Conservation (phyloP, 257 asterid species). For the Scutellaria galericulata region DNA sequence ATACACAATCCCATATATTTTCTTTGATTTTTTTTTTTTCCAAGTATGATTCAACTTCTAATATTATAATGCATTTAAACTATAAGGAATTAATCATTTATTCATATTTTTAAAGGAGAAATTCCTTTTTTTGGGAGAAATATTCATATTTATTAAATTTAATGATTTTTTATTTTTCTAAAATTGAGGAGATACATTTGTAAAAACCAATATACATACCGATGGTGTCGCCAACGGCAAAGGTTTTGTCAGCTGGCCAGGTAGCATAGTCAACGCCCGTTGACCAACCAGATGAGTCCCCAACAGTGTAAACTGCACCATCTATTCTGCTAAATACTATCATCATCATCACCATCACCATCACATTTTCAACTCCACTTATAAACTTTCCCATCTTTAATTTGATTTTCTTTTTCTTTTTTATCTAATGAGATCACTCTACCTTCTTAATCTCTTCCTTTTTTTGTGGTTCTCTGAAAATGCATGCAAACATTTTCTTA, state of each 20-base stretch:
- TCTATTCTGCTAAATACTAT: slow-evolving; percentile 31
- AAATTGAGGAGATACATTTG: too few relatives aligned
- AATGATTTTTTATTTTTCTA: too few relatives aligned
- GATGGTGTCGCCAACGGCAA: slow-evolving; percentile 71
- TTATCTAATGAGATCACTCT: neutral
- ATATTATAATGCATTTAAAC: too few relatives aligned
- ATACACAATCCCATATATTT: too few relatives aligned
- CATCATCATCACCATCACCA: slow-evolving; percentile 43
- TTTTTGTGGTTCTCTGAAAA: slow-evolving; percentile 14
- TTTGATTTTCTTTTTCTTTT: neutral
- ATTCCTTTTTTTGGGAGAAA: too few relatives aligned
- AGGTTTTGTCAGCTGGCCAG: slow-evolving; percentile 67
- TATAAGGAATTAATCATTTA: too few relatives aligned
- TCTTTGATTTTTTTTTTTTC: too few relatives aligned
- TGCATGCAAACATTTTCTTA: slow-evolving; percentile 24
- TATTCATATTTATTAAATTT: too few relatives aligned
- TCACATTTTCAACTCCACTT: slow-evolving; percentile 22
- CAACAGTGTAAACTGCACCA: slow-evolving; percentile 66
- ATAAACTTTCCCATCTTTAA: slow-evolving; percentile 47
- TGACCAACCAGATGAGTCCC: slow-evolving; percentile 81
- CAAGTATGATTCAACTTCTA: too few relatives aligned
- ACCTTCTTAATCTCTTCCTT: neutral
- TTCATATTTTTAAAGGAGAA: too few relatives aligned
- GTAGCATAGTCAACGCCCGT: slow-evolving; percentile 56
- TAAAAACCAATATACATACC: slow-evolving; percentile 42